A percentile compares a stretch with the other conserved stretches of the same genome.
These are phyloP conservation scores for Gnomoniopsis smithogilvyi DNA, from an alignment of 2,329 filamentous ascomycete genomes.

Conservation along the genomic window DNA sequence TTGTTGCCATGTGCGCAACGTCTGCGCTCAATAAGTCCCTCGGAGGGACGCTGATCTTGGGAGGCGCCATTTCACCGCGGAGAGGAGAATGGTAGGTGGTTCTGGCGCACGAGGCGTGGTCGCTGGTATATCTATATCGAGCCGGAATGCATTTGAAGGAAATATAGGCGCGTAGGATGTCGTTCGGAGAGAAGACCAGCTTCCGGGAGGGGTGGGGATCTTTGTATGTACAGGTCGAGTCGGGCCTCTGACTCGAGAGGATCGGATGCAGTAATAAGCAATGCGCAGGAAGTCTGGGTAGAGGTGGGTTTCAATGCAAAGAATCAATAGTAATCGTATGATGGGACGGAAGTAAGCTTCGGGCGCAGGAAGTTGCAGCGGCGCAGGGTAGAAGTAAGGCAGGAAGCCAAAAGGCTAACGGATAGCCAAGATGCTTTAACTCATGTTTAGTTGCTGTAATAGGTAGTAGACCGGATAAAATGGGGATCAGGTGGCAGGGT, in stretches of 20 bases:
- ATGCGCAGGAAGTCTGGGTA: background rate
- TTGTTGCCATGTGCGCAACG: conserved; percentile 74
- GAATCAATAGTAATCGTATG: too few species aligned
- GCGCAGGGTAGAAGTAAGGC: background rate
- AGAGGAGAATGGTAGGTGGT: background rate
- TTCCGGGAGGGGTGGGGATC: conserved; percentile 17
- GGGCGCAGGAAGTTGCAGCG: too few species aligned
- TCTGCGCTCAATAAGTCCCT: conserved; percentile 36
- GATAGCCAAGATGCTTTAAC: background rate
- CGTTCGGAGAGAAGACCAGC: conserved; percentile 16
- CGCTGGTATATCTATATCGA: conserved; percentile 4
- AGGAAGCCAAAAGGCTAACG: background rate
- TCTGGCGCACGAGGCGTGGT: background rate
- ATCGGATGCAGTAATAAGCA: too few species aligned
- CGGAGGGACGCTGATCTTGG: conserved; percentile 45
- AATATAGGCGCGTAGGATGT: background rate
- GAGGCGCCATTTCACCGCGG: conserved; percentile 44
- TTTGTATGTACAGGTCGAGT: conserved; percentile 12
- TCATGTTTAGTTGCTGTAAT: background rate
- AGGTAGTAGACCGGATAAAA: too few species aligned
- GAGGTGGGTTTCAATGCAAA: background rate
- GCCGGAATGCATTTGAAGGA: conserved; percentile 5
- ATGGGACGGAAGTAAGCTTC: too few species aligned
- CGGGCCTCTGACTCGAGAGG: background rate
- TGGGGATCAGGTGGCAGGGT: background rate